phyloP scores from a whole-genome alignment of 2,329 filamentous ascomycete genomes.

The Penicillium sp. region DNA sequence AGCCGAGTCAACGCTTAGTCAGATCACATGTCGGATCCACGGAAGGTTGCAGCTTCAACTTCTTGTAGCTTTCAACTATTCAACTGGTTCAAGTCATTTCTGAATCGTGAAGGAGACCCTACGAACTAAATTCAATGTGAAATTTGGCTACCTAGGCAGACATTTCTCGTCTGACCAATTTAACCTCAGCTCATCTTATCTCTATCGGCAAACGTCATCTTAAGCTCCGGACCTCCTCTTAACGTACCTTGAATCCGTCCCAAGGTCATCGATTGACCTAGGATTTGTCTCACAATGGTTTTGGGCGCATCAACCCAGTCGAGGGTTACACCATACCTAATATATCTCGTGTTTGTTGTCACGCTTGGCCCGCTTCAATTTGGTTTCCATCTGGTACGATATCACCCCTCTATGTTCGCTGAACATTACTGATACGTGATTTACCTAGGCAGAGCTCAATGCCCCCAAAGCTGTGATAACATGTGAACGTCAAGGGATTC shows the following conservation, averaged over 20 bases:
- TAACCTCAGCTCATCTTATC: background rate
- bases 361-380: constrained; percentile 91
- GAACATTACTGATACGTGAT: background rate
- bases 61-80: background rate
- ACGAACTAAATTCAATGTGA: background rate
- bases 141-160: background rate
- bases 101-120: background rate
- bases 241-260: background rate
- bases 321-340: constrained; percentile 69
- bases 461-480: constrained; percentile 92
- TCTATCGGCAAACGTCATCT: background rate
- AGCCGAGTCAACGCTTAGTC: constrained; percentile 8
- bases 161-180: background rate
- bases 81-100: background rate
- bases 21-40: background rate
- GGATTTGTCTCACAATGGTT: constrained; percentile 23
- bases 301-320: constrained; percentile 21
- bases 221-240: background rate
- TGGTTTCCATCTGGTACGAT: constrained; percentile 80
- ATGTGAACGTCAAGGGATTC: constrained; percentile 65
- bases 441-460: constrained; percentile 79
- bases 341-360: constrained; percentile 71
- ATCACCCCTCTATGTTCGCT: background rate
- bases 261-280: background rate
- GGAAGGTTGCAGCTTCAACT: background rate